Evolutionary conservation across 192 early-diverging fungal species (phyloP).

Genomic region (Coemansia sp.): DNA sequence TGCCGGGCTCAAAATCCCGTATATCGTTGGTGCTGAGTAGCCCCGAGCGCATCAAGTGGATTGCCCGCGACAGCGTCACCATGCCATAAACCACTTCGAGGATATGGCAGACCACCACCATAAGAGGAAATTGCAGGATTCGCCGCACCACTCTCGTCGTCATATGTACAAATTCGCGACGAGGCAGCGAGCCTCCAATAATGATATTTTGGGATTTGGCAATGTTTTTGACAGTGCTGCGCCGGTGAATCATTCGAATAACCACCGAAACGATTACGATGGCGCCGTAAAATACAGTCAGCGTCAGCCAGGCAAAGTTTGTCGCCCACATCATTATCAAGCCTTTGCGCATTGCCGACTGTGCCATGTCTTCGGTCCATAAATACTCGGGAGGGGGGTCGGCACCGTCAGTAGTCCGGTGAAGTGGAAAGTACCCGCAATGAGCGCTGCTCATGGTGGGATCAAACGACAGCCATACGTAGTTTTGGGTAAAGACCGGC

Average conservation of each 20-base stretch:
- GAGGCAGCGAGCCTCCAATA: constrained; percentile 15
- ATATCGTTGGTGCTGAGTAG: background rate
- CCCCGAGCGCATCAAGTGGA: constrained; percentile 24
- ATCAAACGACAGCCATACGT: constrained; percentile 39
- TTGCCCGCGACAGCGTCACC: constrained; percentile 18
- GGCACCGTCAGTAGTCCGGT: constrained; percentile 8
- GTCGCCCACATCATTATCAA: constrained; percentile 45
- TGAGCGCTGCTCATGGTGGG: constrained; percentile 37
- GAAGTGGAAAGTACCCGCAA: constrained; percentile 43
- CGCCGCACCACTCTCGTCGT: constrained; percentile 34
- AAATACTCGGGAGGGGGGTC: constrained; percentile 1
- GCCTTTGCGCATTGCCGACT: constrained; percentile 34
- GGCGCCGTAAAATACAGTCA: constrained; percentile 43
- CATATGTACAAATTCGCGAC: constrained; percentile 35
- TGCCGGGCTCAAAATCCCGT: constrained; percentile 1
- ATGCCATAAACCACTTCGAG: constrained; percentile 47
- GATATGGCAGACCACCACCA: constrained; percentile 45
- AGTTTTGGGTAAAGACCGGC: constrained; percentile 38
- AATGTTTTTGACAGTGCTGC: constrained; percentile 16
- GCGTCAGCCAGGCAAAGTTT: constrained; percentile 47
- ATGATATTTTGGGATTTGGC: constrained; percentile 20
- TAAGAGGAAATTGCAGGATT: constrained; percentile 48
- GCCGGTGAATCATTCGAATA: constrained; percentile 37
- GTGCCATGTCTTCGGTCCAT: constrained; percentile 28
- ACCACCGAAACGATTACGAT: constrained; percentile 42